Percentiles rank a stretch among this genome's conserved stretches.
These are phyloP conservation scores for Parasitella parasitica DNA, from an alignment of 371 early-diverging fungal genomes.

Conservation along the genomic window DNA sequence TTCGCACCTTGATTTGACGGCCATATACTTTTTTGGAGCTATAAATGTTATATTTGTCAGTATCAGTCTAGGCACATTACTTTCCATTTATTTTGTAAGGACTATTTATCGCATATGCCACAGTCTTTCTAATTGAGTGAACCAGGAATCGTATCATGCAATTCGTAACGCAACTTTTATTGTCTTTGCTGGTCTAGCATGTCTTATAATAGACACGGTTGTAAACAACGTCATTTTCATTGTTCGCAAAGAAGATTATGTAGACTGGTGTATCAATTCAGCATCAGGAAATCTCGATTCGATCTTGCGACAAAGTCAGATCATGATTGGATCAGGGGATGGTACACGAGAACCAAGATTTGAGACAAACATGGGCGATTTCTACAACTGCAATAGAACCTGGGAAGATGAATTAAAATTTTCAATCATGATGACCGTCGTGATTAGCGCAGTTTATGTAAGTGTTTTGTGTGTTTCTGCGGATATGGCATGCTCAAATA, in stretches of 20 bases:
- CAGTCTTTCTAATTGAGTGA: background rate
- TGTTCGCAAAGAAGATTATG: conserved; percentile 22
- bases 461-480: conserved; percentile 1
- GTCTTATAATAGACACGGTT: conserved; percentile 29
- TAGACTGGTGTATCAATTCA: conserved; percentile 28
- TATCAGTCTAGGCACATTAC: conserved; percentile 29
- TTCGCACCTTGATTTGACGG: conserved; percentile 29
- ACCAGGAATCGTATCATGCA: conserved; percentile 9
- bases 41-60: conserved; percentile 37
- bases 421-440: conserved; percentile 28
- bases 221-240: conserved; percentile 39
- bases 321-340: background rate
- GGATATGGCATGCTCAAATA: background rate
- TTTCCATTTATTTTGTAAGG: conserved; percentile 33
- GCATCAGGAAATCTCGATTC: conserved; percentile 12
- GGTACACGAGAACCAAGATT: background rate
- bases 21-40: conserved; percentile 41
- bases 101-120: background rate
- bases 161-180: conserved; percentile 17
- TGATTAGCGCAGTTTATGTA: conserved; percentile 46
- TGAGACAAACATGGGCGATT: conserved; percentile 20
- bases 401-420: conserved; percentile 53
- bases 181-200: conserved; percentile 19
- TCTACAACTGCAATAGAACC: conserved; percentile 42
- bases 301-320: background rate